These are phyloP conservation scores for Crepidotus sp. DNA, from an alignment of 1,284 basidiomycete genomes.

Conservation along the genomic window DNA sequence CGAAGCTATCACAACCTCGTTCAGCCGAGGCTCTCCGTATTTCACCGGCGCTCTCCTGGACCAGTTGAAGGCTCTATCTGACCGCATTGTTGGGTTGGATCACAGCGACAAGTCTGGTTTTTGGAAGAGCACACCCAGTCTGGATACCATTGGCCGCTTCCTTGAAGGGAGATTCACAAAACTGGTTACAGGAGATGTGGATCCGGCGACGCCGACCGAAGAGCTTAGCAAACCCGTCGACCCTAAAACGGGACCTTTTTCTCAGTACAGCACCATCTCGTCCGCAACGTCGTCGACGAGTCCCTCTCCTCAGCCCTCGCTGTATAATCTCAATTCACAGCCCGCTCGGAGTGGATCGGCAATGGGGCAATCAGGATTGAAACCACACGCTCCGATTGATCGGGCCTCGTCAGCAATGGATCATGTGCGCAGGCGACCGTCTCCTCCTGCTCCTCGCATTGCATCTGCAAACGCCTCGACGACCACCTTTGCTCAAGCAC, in stretches of 20 bases:
- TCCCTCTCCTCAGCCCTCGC: conserved; percentile 61
- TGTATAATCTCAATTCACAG: conserved; percentile 34
- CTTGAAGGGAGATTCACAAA: conserved; percentile 93
- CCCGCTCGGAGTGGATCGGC: conserved; percentile 57
- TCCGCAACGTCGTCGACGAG: conserved; percentile 64
- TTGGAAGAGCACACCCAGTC: conserved; percentile 85
- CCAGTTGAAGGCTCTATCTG: conserved; percentile 74
- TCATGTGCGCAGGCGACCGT: conserved; percentile 44
- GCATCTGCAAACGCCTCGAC: conserved; percentile 46
- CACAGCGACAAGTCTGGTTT: conserved; percentile 65
- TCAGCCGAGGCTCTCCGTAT: conserved; percentile 61
- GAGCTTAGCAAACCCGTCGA: conserved; percentile 37
- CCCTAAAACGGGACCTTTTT: conserved; percentile 72
- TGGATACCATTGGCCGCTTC: conserved; percentile 90
- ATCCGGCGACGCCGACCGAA: conserved; percentile 33
- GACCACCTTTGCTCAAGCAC: conserved; percentile 38
- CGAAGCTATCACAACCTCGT: conserved; percentile 74
- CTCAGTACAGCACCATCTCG: conserved; percentile 91
- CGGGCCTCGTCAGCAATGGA: conserved; percentile 73
- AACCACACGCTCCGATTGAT: conserved; percentile 45
- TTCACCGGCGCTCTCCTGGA: conserved; percentile 61
- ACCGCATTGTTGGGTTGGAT: conserved; percentile 73
- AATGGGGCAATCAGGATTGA: conserved; percentile 41
- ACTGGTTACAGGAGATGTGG: conserved; percentile 87
- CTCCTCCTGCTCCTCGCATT: conserved; percentile 40